Base-by-base conservation (phyloP, 1,284 basidiomycete genomes). In the Singerocomus inundabilis region DNA sequence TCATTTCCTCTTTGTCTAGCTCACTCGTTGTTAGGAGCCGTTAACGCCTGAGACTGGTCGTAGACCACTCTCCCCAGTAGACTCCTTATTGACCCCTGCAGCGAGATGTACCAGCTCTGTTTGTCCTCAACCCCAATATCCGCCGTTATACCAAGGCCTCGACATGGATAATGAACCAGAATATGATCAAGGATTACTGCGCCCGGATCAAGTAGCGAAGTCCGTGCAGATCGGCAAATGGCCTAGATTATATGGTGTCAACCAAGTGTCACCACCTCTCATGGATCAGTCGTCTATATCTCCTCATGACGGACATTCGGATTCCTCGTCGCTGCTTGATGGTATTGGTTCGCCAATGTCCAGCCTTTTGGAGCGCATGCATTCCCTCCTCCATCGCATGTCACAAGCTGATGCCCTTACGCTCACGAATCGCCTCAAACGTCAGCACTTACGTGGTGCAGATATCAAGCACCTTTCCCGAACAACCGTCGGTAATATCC, bases 401-500 rank as follows among this genome's bases (percentile, higher is more conserved):
- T 73, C 79, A 15, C 84, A 89, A 56, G 87, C 94, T 1, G 95
- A 99, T 59, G 86, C 95, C 1, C 77, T 89, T 26, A 94, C 93
- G 0, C 76, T 99, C 34, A 91, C 91, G 37, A 88, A 89, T 51
- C 84, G 96, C 13, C 76, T 99, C 37, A 96, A 94, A 70, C 86
- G 93, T 40, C 96, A 98, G 58, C 83, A 95, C 61, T 77, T 98
- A 2, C 87, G 82, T 49, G 86, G 90, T 3, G 83, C 85, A 36
- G 95, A 98, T 60, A 81, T 98, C 16, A 82, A 84, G 13, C 91
- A 98, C 62, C 76, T 98, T 15, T 95, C 94, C 0, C 84, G 88
- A 34, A 83, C 81, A 18, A 98, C 93, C 0, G 78, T 98, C 50
- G 81, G 82, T 50, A 78, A 79, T 35, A 85, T 98, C 44, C 66